phyloP scores from a whole-genome alignment of 768 basidiomycete species.

The Phanerochaete carnosa region DNA sequence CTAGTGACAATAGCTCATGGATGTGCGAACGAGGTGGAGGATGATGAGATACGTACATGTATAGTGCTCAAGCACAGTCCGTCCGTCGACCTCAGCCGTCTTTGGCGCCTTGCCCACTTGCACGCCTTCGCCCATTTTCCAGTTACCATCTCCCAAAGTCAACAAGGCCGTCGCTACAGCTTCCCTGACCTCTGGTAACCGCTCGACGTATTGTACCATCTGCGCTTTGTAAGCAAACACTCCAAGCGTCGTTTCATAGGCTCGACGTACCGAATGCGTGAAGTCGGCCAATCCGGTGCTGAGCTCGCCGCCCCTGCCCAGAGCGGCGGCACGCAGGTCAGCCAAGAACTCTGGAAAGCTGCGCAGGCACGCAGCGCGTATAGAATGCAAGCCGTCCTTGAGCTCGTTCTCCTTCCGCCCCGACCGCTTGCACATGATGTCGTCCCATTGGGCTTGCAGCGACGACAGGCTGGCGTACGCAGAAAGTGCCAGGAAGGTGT shows the following conservation, averaged over 20 bases:
- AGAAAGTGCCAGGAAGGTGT: constrained; percentile 76
- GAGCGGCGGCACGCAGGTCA: constrained; percentile 66
- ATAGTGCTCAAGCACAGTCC: constrained; percentile 69
- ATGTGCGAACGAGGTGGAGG: background rate
- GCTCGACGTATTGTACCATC: constrained; percentile 68
- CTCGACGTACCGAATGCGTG: constrained; percentile 43
- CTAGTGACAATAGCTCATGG: constrained; percentile 31
- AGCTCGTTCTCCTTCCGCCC: constrained; percentile 56
- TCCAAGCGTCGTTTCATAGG: background rate
- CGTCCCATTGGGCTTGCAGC: constrained; percentile 66
- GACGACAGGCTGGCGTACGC: constrained; percentile 57
- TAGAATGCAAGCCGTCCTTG: constrained; percentile 61
- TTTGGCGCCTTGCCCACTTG: constrained; percentile 51
- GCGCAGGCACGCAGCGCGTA: constrained; percentile 68
- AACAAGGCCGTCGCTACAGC: constrained; percentile 65
- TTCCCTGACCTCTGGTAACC: constrained; percentile 64
- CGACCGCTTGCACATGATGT: constrained; percentile 49
- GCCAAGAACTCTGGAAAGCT: constrained; percentile 84
- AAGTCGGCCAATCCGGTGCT: constrained; percentile 66
- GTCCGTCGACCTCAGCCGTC: constrained; percentile 51
- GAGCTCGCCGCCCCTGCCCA: constrained; percentile 54
- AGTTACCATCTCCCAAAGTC: constrained; percentile 82
- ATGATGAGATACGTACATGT: constrained; percentile 54
- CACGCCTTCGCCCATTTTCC: constrained; percentile 88
- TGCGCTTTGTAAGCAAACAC: constrained; percentile 20